Conservation (phyloP, 208 protist genomes). For the Trypanosoma scelopori region DNA sequence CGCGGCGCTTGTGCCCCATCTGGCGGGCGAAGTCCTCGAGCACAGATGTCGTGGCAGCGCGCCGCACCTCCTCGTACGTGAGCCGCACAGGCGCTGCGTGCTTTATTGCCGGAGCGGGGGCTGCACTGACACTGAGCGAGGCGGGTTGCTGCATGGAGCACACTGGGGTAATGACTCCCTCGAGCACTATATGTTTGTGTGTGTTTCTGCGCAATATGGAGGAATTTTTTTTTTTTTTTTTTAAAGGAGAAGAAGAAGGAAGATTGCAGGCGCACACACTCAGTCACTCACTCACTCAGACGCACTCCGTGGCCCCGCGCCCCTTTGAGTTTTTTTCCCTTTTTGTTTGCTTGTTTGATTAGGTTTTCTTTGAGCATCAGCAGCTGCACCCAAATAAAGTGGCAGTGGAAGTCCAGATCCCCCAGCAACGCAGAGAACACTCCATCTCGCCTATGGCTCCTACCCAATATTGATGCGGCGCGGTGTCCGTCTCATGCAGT, state of each 20-base stretch:
- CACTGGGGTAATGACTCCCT: neutral
- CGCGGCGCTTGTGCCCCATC: constrained; percentile 35
- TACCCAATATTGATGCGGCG: too few relatives aligned
- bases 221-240: too few relatives aligned
- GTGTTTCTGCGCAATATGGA: neutral
- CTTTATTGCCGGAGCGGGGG: constrained; percentile 57
- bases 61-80: constrained; percentile 58
- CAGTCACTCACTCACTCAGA: too few relatives aligned
- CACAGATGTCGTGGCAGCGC: constrained; percentile 44
- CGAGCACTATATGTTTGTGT: neutral
- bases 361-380: neutral
- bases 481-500: too few relatives aligned
- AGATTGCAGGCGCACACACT: neutral
- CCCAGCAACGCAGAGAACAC: neutral
- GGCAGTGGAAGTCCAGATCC: neutral
- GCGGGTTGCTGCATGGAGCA: constrained; percentile 43
- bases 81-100: constrained; percentile 34
- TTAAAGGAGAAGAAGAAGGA: constrained; percentile 6
- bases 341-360: constrained; percentile 1
- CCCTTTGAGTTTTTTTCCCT: neutral
- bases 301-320: neutral
- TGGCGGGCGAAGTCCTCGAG: constrained; percentile 64
- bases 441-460: neutral
- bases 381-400: too few relatives aligned
- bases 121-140: constrained; percentile 37